Base-by-base conservation (phyloP, 2,329 filamentous ascomycete genomes). In the Endocalyx cinctus region DNA sequence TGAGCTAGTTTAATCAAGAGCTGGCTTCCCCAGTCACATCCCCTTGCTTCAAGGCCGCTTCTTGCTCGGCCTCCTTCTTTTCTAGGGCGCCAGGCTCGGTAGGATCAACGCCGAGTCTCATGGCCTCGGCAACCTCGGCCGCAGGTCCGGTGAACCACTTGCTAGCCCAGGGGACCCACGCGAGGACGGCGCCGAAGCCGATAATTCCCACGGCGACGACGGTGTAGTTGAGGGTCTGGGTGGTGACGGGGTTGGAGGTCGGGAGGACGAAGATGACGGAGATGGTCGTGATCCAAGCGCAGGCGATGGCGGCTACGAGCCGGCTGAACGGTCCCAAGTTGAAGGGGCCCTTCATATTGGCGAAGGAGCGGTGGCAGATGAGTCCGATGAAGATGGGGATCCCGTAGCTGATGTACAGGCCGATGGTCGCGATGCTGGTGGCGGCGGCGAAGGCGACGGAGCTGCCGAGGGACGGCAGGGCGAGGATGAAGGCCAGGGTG, bases 211-310 rank as follows among this genome's bases (percentile, higher is more conserved):
- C 82, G 5, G 82, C 79, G 6, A 77, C 78, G 13, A 70, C 76
- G 3, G 79, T 78, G 51, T 82, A 83, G 55, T 83, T 83, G 78
- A 83, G 83, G 13, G 60, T 66, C 10, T 55, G 57, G 4, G 77
- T 54, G 10, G 66, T 63, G 4, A 82, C 35, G 10, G 38, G 76
- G 0, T 77, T 72, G 4, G 72, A 69, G 5, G 76, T 71, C 3
- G 79, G 84, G 81, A 89, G 85, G 54, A 82, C 87, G 64, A 87
- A 89, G 27, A 89, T 63, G 35, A 84, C 72, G 12, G 86, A 71
- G 2, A 82, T 74, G 13, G 89, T 66, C 19, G 66, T 57, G 37
- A 88, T 86, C 84, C 84, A 89, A 25, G 65, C 59, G n/a, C 87
- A 57, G 32, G 79, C 84, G 27, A 79, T 59, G 20, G 74, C 56